Conservation (phyloP, 371 early-diverging fungal species). For the Chytridiales sp. region DNA sequence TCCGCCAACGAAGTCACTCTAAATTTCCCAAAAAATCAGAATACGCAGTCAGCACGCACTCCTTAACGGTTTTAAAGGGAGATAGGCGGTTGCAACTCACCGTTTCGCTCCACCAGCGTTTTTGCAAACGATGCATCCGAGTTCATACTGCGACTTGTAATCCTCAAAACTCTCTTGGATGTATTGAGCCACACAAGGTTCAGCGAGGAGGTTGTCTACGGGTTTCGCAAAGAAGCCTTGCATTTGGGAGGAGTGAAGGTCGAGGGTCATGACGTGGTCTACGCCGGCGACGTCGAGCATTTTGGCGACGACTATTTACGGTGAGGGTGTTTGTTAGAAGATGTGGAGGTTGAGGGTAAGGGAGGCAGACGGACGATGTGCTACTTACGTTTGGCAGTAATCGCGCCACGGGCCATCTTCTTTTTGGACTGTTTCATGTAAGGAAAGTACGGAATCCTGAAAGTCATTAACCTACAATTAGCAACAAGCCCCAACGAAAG, state of each 20-base stretch:
- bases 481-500: background rate
- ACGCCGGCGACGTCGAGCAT: slow-evolving; percentile 94
- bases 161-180: slow-evolving; percentile 49
- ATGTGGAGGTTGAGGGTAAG: slow-evolving; percentile 4
- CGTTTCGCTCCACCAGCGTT: slow-evolving; percentile 98
- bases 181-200: slow-evolving; percentile 89
- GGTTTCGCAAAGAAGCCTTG: slow-evolving; percentile 96
- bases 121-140: slow-evolving; percentile 90
- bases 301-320: slow-evolving; percentile 93
- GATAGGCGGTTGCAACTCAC: slow-evolving; percentile 39
- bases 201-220: slow-evolving; percentile 93
- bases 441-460: slow-evolving; percentile 94
- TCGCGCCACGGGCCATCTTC: slow-evolving; percentile 91
- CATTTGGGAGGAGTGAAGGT: slow-evolving; percentile 81
- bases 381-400: slow-evolving; percentile 86
- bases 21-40: slow-evolving; percentile 3
- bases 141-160: background rate
- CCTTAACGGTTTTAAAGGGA: too few relatives aligned
- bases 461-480: background rate
- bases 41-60: too few relatives aligned
- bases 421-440: slow-evolving; percentile 96
- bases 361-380: too few relatives aligned
- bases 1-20: slow-evolving; percentile 96
- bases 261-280: slow-evolving; percentile 97
- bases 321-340: slow-evolving; percentile 21